Conservation (phyloP, 352 stramenopile genomes). For the Phytophthora lateralis region DNA sequence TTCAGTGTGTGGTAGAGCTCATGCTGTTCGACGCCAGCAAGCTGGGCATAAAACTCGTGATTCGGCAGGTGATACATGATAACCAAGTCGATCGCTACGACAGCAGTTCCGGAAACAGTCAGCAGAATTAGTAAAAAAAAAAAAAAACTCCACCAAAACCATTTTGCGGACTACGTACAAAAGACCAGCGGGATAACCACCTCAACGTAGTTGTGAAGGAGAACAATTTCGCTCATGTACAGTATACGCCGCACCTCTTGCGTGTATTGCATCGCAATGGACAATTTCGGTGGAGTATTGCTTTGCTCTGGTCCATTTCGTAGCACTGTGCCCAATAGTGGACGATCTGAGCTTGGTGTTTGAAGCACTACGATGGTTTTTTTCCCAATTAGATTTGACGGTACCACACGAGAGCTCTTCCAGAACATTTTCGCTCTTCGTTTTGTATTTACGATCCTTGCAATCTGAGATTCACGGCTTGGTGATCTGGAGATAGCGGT, state of each 20-base stretch:
- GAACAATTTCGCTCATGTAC: conserved; percentile 6
- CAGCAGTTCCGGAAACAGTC: no score
- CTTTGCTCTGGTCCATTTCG: no score
- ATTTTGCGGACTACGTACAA: neutral
- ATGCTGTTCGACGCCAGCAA: conserved; percentile 5
- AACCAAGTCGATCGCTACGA: conserved; percentile 26
- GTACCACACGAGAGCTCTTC: no score
- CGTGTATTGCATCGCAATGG: neutral
- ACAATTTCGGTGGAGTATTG: neutral
- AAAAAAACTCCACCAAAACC: neutral
- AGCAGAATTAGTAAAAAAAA: neutral
- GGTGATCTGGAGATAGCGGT: no score
- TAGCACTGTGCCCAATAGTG: no score
- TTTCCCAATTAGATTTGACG: no score
- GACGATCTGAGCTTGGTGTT: no score
- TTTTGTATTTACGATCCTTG: no score
- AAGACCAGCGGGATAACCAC: conserved; percentile 11
- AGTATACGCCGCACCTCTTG: neutral
- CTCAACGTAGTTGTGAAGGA: conserved; percentile 17
- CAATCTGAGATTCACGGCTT: no score
- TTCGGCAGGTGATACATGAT: conserved; percentile 32
- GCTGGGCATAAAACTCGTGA: conserved; percentile 32
- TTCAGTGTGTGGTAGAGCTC: conserved; percentile 18
- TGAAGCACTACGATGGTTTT: no score
- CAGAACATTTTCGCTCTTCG: no score